These are phyloP conservation scores for Gloeophyllum trabeum DNA, from an alignment of 768 basidiomycete genomes.

Conservation along the genomic window DNA sequence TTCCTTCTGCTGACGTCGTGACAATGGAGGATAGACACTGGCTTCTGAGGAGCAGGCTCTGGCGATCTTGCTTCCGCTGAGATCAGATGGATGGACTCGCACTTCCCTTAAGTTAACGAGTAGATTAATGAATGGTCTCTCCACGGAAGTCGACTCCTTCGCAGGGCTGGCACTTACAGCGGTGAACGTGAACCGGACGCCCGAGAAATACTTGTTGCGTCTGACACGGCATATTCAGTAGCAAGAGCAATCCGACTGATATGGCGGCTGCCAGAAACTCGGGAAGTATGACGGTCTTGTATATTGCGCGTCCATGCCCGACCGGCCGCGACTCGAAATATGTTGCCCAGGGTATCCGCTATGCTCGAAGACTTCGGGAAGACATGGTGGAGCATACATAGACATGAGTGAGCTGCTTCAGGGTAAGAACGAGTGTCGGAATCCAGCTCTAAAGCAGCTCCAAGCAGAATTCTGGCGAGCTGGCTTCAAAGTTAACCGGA, in stretches of 20 bases:
- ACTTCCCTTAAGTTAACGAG: too few species aligned
- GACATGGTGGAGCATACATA: constrained; percentile 33
- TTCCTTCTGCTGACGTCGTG: too few species aligned
- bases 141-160: not conserved
- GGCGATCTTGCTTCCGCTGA: too few species aligned
- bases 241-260: not conserved
- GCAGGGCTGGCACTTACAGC: not conserved
- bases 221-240: not conserved
- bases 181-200: not conserved
- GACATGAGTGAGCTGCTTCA: too few species aligned
- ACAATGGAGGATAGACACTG: too few species aligned
- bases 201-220: not conserved
- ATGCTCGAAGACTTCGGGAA: constrained; percentile 12
- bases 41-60: too few species aligned
- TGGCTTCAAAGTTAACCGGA: too few species aligned
- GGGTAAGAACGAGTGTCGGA: too few species aligned
- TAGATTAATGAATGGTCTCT: not conserved
- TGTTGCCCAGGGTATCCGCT: constrained; percentile 6
- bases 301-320: constrained; percentile 30
- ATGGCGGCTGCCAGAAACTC: not conserved
- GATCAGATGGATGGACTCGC: too few species aligned
- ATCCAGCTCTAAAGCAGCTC: too few species aligned
- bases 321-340: constrained; percentile 36
- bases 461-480: too few species aligned
- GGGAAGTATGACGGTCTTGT: not conserved